Percentiles rank a stretch among this genome's conserved stretches.
Conservation (phyloP, 192 early-diverging fungal genomes). For the Entrophospora sp. region DNA sequence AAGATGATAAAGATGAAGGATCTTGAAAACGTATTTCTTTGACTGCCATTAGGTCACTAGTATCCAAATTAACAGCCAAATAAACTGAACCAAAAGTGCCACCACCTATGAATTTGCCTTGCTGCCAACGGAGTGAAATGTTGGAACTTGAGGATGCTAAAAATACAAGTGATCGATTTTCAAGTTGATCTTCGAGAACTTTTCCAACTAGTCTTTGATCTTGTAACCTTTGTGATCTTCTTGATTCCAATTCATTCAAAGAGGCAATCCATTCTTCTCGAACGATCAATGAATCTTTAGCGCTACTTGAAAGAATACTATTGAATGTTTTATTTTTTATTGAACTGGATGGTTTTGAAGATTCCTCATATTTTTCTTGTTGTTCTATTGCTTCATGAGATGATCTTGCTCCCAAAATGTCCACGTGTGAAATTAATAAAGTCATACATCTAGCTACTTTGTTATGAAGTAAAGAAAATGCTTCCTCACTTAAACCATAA, state of each 20-base stretch:
- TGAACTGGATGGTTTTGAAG: too few relatives aligned
- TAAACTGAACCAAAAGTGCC: slow-evolving; percentile 86
- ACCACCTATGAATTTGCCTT: slow-evolving; percentile 73
- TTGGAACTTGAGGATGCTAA: slow-evolving; percentile 68
- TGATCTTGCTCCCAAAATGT: slow-evolving; percentile 59
- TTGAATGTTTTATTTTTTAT: too few relatives aligned
- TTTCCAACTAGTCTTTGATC: slow-evolving; percentile 62
- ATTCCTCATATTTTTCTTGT: too few relatives aligned
- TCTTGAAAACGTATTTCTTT: slow-evolving; percentile 86
- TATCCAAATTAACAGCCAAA: slow-evolving; percentile 73
- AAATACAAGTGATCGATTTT: slow-evolving; percentile 69
- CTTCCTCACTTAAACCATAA: slow-evolving; percentile 54
- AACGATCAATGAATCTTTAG: slow-evolving; percentile 15
- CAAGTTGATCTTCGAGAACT: slow-evolving; percentile 68
- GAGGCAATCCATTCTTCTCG: slow-evolving; percentile 41
- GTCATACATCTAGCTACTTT: slow-evolving; percentile 74
- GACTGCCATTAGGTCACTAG: slow-evolving; percentile 81
- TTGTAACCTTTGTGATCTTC: slow-evolving; percentile 28
- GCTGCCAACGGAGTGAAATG: slow-evolving; percentile 80
- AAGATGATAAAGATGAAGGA: slow-evolving; percentile 43
- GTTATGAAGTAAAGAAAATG: slow-evolving; percentile 60
- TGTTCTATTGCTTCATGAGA: slow-evolving; percentile 32
- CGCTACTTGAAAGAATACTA: slow-evolving; percentile 2
- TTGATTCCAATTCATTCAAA: slow-evolving; percentile 47
- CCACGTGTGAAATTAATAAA: slow-evolving; percentile 73